A percentile compares a stretch with the other conserved stretches of the same genome.
These are phyloP conservation scores for Pecoramyces ruminantium DNA, from an alignment of 192 early-diverging fungal genomes.

Conservation along the genomic window DNA sequence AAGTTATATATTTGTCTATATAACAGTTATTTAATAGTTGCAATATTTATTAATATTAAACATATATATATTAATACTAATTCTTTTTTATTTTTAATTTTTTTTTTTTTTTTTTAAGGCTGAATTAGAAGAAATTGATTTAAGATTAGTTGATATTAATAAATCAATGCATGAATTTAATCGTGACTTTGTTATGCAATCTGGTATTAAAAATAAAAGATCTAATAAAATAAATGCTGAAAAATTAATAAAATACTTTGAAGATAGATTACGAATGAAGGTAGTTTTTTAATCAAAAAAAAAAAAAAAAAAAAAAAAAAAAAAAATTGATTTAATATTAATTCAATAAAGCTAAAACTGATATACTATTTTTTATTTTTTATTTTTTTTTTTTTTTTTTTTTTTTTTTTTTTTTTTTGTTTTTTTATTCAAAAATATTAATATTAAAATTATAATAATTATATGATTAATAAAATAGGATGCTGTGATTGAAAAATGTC, in stretches of 20 bases:
- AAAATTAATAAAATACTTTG: slow-evolving; percentile 30
- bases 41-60: no score
- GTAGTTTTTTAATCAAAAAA: no score
- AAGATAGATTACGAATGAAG: slow-evolving; percentile 36
- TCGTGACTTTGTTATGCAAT: slow-evolving; percentile 28
- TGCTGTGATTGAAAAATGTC: slow-evolving; percentile 37
- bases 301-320: no score
- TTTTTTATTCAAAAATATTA: not conserved
- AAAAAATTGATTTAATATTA: no score
- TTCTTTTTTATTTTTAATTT: no score
- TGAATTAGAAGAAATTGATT: slow-evolving; percentile 42
- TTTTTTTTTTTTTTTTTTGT: not conserved
- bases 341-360: no score
- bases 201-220: slow-evolving; percentile 19
- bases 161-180: slow-evolving; percentile 41
- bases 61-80: no score
- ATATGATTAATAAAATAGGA: slow-evolving; percentile 9
- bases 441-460: not conserved
- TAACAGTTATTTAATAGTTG: no score
- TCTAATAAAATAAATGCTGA: slow-evolving; percentile 36
- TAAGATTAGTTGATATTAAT: slow-evolving; percentile 27
- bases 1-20: no score
- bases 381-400: no score
- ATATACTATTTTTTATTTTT: no score
- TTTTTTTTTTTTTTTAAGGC: slow-evolving; percentile 8